phyloP scores from a whole-genome alignment of 306 rosid species.

The Cercis canadensis region DNA sequence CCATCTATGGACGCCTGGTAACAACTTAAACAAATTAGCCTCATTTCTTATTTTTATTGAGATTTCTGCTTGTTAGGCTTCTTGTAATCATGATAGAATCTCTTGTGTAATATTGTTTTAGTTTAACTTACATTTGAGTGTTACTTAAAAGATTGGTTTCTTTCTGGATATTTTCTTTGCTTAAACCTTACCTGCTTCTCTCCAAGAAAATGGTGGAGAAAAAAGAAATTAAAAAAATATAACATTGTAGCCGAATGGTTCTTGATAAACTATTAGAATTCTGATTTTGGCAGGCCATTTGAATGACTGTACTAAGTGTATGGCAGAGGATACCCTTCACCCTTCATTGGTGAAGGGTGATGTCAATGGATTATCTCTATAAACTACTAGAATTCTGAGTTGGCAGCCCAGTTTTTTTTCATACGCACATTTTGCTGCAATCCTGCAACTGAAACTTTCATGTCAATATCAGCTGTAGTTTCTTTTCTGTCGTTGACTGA shows the following conservation, averaged over 20 bases:
- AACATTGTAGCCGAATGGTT: constrained; percentile 13
- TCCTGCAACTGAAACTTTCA: constrained; percentile 10
- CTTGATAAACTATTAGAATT: not conserved
- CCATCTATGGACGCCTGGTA: constrained; percentile 94
- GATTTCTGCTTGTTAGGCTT: not conserved
- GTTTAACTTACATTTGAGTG: not conserved
- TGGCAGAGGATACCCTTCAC: not conserved
- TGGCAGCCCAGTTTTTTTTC: constrained; percentile 3
- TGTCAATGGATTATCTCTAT: not conserved
- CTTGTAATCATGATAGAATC: constrained; percentile 7
- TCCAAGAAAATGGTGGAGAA: not conserved
- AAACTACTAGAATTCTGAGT: constrained; percentile 5
- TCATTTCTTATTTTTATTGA: constrained; percentile 5
- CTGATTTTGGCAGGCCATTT: not conserved
- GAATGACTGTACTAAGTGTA: not conserved
- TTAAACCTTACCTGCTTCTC: constrained; percentile 1
- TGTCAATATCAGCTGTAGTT: constrained; percentile 12
- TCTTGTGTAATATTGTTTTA: constrained; percentile 1
- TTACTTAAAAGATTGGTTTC: not conserved
- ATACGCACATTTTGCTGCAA: not conserved
- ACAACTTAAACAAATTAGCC: not conserved
- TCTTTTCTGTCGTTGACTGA: constrained; percentile 11
- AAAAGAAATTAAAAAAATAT: not conserved
- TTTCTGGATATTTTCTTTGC: not conserved
- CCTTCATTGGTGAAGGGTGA: not conserved